A percentile compares a stretch with the other conserved stretches of the same genome.
Evolutionary conservation across 805 yeast genomes (phyloP).

Genomic region (Starmerella etchellsii): DNA sequence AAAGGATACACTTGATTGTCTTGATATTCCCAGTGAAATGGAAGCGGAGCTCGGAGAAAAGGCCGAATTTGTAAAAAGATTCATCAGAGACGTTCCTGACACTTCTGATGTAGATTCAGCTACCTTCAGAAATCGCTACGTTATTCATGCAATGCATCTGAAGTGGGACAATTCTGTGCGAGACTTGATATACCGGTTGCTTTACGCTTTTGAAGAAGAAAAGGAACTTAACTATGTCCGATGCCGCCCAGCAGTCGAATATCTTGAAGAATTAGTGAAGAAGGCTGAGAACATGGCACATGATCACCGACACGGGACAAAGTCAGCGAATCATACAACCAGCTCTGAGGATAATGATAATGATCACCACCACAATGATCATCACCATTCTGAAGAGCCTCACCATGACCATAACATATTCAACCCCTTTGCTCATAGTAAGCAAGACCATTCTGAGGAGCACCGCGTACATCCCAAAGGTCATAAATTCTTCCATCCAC

Average conservation of each 20-base stretch:
- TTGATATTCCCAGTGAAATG: background rate
- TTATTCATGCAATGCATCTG: slow-evolving; percentile 56
- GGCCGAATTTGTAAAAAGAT: background rate
- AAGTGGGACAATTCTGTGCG: slow-evolving; percentile 68
- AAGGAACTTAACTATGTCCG: slow-evolving; percentile 34
- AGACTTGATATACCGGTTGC: slow-evolving; percentile 48
- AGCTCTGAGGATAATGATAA: background rate
- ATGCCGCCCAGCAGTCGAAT: slow-evolving; percentile 38
- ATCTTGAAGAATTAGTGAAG: slow-evolving; percentile 39
- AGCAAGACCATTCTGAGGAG: too few relatives aligned
- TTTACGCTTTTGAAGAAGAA: slow-evolving; percentile 37
- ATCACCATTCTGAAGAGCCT: too few relatives aligned
- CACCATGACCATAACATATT: too few relatives aligned
- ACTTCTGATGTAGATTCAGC: background rate
- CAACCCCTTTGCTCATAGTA: too few relatives aligned
- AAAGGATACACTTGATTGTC: background rate
- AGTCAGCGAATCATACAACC: background rate
- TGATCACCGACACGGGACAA: background rate
- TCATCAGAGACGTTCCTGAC: background rate
- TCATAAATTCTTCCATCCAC: too few relatives aligned
- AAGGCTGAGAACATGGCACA: slow-evolving; percentile 23
- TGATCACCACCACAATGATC: too few relatives aligned
- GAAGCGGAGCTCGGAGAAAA: background rate
- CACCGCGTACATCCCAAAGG: background rate
- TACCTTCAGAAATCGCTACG: slow-evolving; percentile 53